A percentile compares a stretch with the other conserved stretches of the same genome.
Conservation (phyloP, 805 yeast genomes). For the Sungouiozyma ichnusensis region DNA sequence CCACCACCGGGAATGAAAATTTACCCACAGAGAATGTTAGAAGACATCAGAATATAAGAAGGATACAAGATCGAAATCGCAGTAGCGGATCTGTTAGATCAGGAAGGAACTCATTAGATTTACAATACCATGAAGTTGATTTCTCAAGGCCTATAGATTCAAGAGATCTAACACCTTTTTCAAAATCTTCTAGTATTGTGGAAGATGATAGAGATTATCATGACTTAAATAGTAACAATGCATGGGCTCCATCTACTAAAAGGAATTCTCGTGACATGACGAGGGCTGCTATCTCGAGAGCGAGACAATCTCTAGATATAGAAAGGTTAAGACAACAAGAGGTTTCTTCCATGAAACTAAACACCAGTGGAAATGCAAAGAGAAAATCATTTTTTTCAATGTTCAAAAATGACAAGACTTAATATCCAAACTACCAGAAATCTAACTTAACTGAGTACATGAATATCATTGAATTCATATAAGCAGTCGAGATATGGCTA, state of each 20-base stretch:
- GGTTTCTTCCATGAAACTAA: neutral
- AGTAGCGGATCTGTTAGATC: neutral
- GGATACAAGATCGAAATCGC: neutral
- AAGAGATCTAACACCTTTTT: neutral
- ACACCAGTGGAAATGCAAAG: conserved; percentile 3
- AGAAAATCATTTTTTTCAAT: conserved; percentile 22
- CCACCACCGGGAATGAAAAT: neutral
- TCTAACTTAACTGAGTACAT: too few relatives aligned
- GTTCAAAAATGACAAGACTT: conserved; percentile 14
- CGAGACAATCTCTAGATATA: conserved; percentile 23
- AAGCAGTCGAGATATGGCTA: too few relatives aligned
- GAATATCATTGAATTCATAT: too few relatives aligned
- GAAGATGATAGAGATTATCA: neutral
- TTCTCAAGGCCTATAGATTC: conserved; percentile 6
- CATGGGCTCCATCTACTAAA: conserved; percentile 6
- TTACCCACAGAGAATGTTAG: neutral
- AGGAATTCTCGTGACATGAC: conserved; percentile 5
- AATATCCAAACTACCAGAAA: neutral
- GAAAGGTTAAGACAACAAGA: conserved; percentile 16
- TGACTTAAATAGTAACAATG: neutral
- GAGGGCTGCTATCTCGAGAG: conserved; percentile 16
- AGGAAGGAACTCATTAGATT: conserved; percentile 18
- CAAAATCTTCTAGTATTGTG: neutral
- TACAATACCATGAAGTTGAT: conserved; percentile 19
- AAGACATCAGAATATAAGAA: neutral